A percentile compares a stretch with the other conserved stretches of the same genome.
These are phyloP conservation scores for Gomphus bonarii DNA, from an alignment of 1,284 basidiomycete species.

Conservation along the genomic window DNA sequence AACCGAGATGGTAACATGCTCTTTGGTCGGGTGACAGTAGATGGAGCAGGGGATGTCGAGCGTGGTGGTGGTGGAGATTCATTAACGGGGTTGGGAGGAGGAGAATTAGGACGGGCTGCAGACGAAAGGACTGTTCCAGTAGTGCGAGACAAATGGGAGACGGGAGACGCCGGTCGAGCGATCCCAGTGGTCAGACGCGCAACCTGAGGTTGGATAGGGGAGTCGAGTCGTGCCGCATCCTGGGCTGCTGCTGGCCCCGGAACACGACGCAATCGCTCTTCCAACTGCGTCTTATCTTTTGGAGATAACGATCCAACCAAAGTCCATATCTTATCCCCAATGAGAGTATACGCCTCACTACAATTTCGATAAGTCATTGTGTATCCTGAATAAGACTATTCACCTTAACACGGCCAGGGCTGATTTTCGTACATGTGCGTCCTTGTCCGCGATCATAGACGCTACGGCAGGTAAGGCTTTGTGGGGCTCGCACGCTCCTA, in stretches of 20 bases:
- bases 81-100: slow-evolving; percentile 9
- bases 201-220: slow-evolving; percentile 30
- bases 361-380: slow-evolving; percentile 9
- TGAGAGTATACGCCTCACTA: slow-evolving; percentile 74
- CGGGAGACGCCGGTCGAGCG: slow-evolving; percentile 49
- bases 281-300: slow-evolving; percentile 87
- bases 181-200: slow-evolving; percentile 41
- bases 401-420: slow-evolving; percentile 70
- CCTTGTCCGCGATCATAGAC: slow-evolving; percentile 80
- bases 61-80: slow-evolving; percentile 13
- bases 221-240: slow-evolving; percentile 37
- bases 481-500: slow-evolving; percentile 67
- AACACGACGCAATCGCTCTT: slow-evolving; percentile 81
- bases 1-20: slow-evolving; percentile 62
- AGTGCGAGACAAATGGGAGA: slow-evolving; percentile 18
- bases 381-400: slow-evolving; percentile 13
- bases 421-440: slow-evolving; percentile 77
- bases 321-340: slow-evolving; percentile 82
- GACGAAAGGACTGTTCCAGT: slow-evolving; percentile 4
- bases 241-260: slow-evolving; percentile 42
- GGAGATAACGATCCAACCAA: slow-evolving; percentile 67
- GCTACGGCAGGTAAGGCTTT: slow-evolving; percentile 79
- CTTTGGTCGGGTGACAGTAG: slow-evolving; percentile 36
- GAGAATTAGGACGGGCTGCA: slow-evolving; percentile 8
- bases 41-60: slow-evolving; percentile 12